Evolutionary conservation across 208 protist species (phyloP).

Genomic region (Crithidia sp.): DNA sequence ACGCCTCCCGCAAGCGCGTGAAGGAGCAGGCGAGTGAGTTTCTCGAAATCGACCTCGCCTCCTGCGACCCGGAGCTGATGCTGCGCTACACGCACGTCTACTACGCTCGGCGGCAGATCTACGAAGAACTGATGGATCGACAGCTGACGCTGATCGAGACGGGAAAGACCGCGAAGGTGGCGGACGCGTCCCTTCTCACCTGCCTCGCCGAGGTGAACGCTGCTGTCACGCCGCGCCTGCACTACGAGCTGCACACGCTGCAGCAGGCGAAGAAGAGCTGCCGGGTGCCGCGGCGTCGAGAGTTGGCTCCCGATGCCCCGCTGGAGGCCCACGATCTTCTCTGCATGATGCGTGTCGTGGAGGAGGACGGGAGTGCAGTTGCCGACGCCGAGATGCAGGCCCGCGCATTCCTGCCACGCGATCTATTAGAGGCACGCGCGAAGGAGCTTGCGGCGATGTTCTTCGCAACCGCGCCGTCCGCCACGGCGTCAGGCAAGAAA

Average conservation of each 20-base stretch:
- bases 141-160: constrained; percentile 85
- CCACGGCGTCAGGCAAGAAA: background rate
- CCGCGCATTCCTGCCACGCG: constrained; percentile 69
- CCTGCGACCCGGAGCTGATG: constrained; percentile 84
- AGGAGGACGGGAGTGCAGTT: constrained; percentile 67
- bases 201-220: constrained; percentile 66
- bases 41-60: constrained; percentile 87
- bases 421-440: constrained; percentile 61
- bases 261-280: constrained; percentile 61
- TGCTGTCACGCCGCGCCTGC: constrained; percentile 49
- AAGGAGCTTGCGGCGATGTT: constrained; percentile 55
- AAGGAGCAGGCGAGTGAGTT: constrained; percentile 91
- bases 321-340: constrained; percentile 80
- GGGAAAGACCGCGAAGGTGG: constrained; percentile 66
- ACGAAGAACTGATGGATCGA: constrained; percentile 78
- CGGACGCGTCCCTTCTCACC: constrained; percentile 57
- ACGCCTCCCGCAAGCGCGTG: constrained; percentile 79
- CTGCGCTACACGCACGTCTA: constrained; percentile 88
- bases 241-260: constrained; percentile 67
- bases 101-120: constrained; percentile 79
- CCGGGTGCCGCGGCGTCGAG: constrained; percentile 62
- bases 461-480: constrained; percentile 22
- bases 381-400: constrained; percentile 82
- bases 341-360: constrained; percentile 91
- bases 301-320: constrained; percentile 68